A percentile compares a stretch with the other conserved stretches of the same genome.
phyloP scores from a whole-genome alignment of 2,329 filamentous ascomycete genomes.

The Cordyceps tenuipes region DNA sequence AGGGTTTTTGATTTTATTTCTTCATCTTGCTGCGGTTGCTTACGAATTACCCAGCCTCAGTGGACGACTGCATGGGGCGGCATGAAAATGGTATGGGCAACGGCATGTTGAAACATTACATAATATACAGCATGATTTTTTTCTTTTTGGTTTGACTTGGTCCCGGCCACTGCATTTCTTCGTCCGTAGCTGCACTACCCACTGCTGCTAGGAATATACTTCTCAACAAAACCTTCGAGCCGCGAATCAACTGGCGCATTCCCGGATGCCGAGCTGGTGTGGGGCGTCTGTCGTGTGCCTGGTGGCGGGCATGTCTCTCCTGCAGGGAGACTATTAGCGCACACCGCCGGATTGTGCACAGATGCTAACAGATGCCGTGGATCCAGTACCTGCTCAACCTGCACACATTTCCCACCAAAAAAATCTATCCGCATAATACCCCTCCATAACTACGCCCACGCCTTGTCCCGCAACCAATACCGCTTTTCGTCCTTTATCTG shows the following conservation, averaged over 20 bases:
- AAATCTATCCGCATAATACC: not conserved
- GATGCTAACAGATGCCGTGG: not conserved
- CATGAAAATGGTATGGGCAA: too few relatives aligned
- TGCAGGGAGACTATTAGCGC: not conserved
- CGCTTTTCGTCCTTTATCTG: not conserved
- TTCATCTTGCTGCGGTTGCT: too few relatives aligned
- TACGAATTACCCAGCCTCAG: too few relatives aligned
- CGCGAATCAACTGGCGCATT: slow-evolving; percentile 10
- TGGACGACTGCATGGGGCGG: too few relatives aligned
- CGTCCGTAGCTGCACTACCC: too few relatives aligned
- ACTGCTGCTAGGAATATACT: not conserved
- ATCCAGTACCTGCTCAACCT: not conserved
- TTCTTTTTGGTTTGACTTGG: too few relatives aligned
- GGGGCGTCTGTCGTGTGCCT: slow-evolving; percentile 10
- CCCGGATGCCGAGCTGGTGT: slow-evolving; percentile 9
- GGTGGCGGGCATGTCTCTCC: not conserved
- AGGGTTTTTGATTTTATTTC: not conserved
- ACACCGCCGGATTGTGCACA: rapidly evolving
- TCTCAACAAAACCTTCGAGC: slow-evolving; percentile 8
- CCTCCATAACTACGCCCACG: not conserved
- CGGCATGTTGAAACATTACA: too few relatives aligned
- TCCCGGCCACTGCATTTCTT: too few relatives aligned
- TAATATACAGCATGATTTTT: too few relatives aligned
- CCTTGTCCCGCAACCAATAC: not conserved
- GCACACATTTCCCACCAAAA: slow-evolving; percentile 1